phyloP scores from a whole-genome alignment of 495 filamentous ascomycete species.

The Penicillium steckii region DNA sequence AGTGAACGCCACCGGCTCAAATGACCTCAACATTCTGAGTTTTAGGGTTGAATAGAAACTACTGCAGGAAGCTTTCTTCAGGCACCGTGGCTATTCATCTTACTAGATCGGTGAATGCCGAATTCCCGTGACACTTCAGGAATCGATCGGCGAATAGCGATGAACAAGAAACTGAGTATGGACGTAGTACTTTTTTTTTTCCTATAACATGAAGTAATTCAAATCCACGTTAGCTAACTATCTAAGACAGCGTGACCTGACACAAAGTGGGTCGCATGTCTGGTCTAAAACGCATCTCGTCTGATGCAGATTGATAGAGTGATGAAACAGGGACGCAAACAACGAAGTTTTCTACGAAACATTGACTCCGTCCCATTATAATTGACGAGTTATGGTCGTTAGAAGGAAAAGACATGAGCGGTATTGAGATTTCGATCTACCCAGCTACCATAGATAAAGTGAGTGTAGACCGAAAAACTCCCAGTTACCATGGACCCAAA shows the following conservation, averaged over 20 bases:
- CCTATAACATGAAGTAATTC: too few species aligned
- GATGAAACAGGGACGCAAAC: conserved; percentile 8
- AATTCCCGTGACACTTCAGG: conserved; percentile 21
- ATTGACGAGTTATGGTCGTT: too few species aligned
- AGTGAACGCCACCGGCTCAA: neutral
- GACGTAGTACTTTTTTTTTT: neutral
- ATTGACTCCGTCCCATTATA: too few species aligned
- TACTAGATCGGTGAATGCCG: neutral
- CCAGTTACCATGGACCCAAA: conserved; percentile 31
- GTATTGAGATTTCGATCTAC: neutral
- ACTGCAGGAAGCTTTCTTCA: conserved; percentile 11
- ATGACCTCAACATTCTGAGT: neutral
- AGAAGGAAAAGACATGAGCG: too few species aligned
- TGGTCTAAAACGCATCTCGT: neutral
- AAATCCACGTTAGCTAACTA: neutral
- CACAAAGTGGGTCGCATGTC: neutral
- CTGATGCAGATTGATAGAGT: neutral
- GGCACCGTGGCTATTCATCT: neutral
- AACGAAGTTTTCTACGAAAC: neutral
- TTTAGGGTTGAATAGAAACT: neutral
- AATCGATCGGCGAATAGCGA: conserved; percentile 16
- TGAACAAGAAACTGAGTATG: neutral
- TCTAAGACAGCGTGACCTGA: neutral
- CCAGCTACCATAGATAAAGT: neutral
- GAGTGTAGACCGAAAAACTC: neutral